Conservation (phyloP, 495 filamentous ascomycete species). For the Xylaria bambusicola region DNA sequence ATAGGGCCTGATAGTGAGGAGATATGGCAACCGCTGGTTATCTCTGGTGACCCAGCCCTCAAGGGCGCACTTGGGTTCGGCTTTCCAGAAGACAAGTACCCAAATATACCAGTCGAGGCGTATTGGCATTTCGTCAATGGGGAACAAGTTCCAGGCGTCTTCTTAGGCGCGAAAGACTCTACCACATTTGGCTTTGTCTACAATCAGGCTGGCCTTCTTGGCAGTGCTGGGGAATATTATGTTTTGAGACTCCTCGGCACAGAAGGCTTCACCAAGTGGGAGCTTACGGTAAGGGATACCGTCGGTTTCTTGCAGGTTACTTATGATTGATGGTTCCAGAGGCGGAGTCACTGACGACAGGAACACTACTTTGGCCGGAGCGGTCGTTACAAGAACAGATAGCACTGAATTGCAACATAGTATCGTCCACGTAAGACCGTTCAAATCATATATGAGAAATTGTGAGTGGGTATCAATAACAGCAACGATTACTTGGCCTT, state of each 20-base stretch:
- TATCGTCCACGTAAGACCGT: too few species aligned
- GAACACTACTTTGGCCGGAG: not conserved
- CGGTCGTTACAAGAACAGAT: not conserved
- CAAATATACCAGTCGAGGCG: slow-evolving; percentile 4
- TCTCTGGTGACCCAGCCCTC: slow-evolving; percentile 14
- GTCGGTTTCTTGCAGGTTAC: slow-evolving; percentile 9
- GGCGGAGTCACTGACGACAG: not conserved
- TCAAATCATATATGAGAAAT: too few species aligned
- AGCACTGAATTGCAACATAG: too few species aligned
- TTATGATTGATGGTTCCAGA: not conserved
- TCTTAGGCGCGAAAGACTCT: not conserved
- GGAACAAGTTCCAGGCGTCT: slow-evolving; percentile 9
- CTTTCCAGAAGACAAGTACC: slow-evolving; percentile 4
- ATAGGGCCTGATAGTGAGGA: not conserved
- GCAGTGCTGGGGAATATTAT: slow-evolving; percentile 10
- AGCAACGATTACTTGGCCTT: slow-evolving; percentile 33
- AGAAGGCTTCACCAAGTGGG: not conserved
- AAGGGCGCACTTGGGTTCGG: slow-evolving; percentile 5
- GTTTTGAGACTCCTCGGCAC: slow-evolving; percentile 9
- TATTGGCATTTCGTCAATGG: slow-evolving; percentile 14
- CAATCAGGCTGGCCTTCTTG: slow-evolving; percentile 9
- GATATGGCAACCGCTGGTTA: slow-evolving; percentile 7
- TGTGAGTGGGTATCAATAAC: slow-evolving; percentile 36
- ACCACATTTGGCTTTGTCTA: slow-evolving; percentile 1
- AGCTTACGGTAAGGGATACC: slow-evolving; percentile 2